A percentile compares a stretch with the other conserved stretches of the same genome.
Evolutionary conservation across 352 stramenopile genomes (phyloP).

Genomic region (Globisporangium megalacanthum): DNA sequence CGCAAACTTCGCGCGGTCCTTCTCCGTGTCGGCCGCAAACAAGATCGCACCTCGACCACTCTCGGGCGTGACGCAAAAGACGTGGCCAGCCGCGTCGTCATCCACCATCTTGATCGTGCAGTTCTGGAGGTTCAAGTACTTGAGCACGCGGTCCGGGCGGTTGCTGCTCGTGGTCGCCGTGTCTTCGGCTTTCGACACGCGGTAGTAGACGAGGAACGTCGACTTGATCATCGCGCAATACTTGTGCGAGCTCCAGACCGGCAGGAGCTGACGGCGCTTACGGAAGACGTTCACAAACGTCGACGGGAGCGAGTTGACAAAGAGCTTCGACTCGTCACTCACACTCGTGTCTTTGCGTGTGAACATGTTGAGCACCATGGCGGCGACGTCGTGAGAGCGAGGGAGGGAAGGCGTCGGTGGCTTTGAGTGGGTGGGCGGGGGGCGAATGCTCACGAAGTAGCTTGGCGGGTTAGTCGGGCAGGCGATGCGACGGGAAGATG

Average conservation of each 20-base stretch:
- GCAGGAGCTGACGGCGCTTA: constrained; percentile 75
- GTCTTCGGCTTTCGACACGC: constrained; percentile 56
- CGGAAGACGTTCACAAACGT: constrained; percentile 83
- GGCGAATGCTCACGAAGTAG: not conserved
- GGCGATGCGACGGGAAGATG: not conserved
- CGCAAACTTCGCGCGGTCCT: constrained; percentile 78
- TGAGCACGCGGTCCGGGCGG: constrained; percentile 22
- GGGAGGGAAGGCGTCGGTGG: not conserved
- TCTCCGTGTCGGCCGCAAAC: constrained; percentile 80
- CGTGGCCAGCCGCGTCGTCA: constrained; percentile 66
- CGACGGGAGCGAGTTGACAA: constrained; percentile 79
- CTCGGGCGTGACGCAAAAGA: constrained; percentile 70
- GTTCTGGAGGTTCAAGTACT: constrained; percentile 77
- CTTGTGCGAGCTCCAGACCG: constrained; percentile 79
- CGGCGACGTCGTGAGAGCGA: not conserved
- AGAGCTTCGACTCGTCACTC: constrained; percentile 76
- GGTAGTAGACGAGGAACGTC: constrained; percentile 81
- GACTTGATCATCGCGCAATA: constrained; percentile 89
- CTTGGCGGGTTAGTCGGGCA: not conserved
- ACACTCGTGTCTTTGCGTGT: constrained; percentile 57
- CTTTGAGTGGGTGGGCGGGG: not conserved
- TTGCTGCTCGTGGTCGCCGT: constrained; percentile 16
- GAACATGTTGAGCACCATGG: constrained; percentile 82
- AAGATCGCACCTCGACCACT: constrained; percentile 58
- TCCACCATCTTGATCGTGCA: constrained; percentile 76